phyloP scores from a whole-genome alignment of 164 flowering plant genomes.

The Paratinospora sagittata region DNA sequence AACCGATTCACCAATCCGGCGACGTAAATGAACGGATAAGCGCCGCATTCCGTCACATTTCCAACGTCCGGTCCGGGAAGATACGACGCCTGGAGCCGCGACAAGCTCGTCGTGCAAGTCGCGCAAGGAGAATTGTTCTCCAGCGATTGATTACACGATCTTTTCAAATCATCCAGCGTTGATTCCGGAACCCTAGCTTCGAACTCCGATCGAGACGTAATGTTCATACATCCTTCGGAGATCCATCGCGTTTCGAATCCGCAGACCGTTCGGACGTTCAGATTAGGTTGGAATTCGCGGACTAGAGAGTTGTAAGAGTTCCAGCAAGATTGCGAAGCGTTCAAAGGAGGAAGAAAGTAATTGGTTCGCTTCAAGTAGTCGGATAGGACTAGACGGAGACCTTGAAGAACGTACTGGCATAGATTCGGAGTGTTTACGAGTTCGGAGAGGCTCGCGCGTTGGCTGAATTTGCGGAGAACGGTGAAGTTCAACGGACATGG shows the following conservation, averaged over 20 bases:
- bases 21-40: constrained; percentile 36
- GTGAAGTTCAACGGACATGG: constrained; percentile 44
- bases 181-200: constrained; percentile 25
- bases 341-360: constrained; percentile 39
- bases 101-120: constrained; percentile 30
- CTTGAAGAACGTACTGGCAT: constrained; percentile 37
- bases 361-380: constrained; percentile 36
- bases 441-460: not conserved
- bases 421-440: not conserved
- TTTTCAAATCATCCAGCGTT: constrained; percentile 21
- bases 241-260: constrained; percentile 44
- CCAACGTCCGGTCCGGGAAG: constrained; percentile 26
- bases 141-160: constrained; percentile 43
- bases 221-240: constrained; percentile 50
- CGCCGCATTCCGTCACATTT: constrained; percentile 37
- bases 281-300: constrained; percentile 16
- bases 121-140: constrained; percentile 36
- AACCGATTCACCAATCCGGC: constrained; percentile 32
- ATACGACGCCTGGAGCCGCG: constrained; percentile 25
- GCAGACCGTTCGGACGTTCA: constrained; percentile 37
- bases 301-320: constrained; percentile 25
- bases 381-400: constrained; percentile 42
- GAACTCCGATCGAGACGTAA: constrained; percentile 38
- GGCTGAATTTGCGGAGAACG: constrained; percentile 22
- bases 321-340: constrained; percentile 52